Base-by-base conservation (phyloP, 1,139 yeast genomes). In the Candida sp. region DNA sequence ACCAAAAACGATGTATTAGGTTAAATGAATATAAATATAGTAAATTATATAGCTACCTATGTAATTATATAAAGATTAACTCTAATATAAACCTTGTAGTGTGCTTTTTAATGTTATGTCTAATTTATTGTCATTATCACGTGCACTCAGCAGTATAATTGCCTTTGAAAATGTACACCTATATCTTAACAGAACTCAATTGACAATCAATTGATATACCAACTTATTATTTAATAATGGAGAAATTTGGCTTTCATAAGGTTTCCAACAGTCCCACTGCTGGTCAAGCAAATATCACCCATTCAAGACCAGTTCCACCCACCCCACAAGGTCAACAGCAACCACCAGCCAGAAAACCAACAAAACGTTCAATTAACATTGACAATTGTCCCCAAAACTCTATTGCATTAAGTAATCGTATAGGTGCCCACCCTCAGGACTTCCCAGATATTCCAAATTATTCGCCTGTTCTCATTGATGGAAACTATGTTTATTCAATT, bases 371-470 rank as follows among this genome's bases (percentile, higher is more conserved):
- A 38, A 37, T 73, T 43, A 51, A 46, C 27, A 84, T 81, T 5
- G 84, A 73, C 25, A 82, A 82, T 54, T 77, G 85, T 38, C 90
- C 93, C 0, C 77, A 81, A 47, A 85, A 86, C 56, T 65, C 73
- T 30, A 75, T 75, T 48, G 95, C 91, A 0, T 68, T 86, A 45
- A 72, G 85, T 21, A 87, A 87, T 58, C 77, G 83, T 46, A 78
- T 87, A 32, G 95, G 95, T 2, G 95, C 89, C 9, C 81, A 87
- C 45, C 87, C 93, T 2, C 70, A 69, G 29, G 95, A 89, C 59
- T 86, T 88, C 55, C 80, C 81, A 3, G 82, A 81, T 27, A 48
- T 64, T 12, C 57, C 63, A 70, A 84, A 58, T 68, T 73, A 56
- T 70, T 78, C 63, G 64, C 88, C 58, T 60, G 81, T 71, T n/a